These are phyloP conservation scores for Dothistroma septosporum DNA, from an alignment of 2,329 filamentous ascomycete species.

Conservation along the genomic window DNA sequence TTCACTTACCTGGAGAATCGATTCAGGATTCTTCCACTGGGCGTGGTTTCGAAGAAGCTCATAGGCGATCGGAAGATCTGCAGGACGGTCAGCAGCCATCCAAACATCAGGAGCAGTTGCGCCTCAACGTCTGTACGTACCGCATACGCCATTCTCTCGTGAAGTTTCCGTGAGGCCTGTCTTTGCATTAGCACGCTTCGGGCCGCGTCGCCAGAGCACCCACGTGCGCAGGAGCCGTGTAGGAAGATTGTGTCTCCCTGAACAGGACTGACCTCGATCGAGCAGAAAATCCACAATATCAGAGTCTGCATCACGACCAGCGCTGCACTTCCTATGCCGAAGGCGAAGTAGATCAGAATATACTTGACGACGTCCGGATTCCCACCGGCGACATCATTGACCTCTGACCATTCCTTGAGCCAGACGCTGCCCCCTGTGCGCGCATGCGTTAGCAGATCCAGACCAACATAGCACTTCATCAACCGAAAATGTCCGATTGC, in stretches of 20 bases:
- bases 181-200: slow-evolving; percentile 23
- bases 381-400: slow-evolving; percentile 61
- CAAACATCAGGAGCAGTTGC: not conserved
- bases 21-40: slow-evolving; percentile 92
- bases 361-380: slow-evolving; percentile 83
- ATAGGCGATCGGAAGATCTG: slow-evolving; percentile 80
- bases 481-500: slow-evolving; percentile 24
- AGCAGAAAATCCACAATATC: slow-evolving; percentile 93
- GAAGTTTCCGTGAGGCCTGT: slow-evolving; percentile 86
- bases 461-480: slow-evolving; percentile 10
- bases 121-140: not conserved
- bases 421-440: slow-evolving; percentile 71
- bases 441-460: slow-evolving; percentile 22
- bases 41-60: slow-evolving; percentile 98
- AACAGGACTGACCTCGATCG: slow-evolving; percentile 71
- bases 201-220: slow-evolving; percentile 22
- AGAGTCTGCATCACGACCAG: slow-evolving; percentile 81
- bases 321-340: slow-evolving; percentile 80
- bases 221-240: slow-evolving; percentile 14
- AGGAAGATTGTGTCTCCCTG: slow-evolving; percentile 1
- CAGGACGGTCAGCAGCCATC: slow-evolving; percentile 7
- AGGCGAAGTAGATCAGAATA: slow-evolving; percentile 90
- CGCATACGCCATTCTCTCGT: slow-evolving; percentile 58
- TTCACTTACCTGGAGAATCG: slow-evolving; percentile 78
- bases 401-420: slow-evolving; percentile 89